Base-by-base conservation (phyloP, 78 protist genomes). In the Blattamonas nauphoetae region DNA sequence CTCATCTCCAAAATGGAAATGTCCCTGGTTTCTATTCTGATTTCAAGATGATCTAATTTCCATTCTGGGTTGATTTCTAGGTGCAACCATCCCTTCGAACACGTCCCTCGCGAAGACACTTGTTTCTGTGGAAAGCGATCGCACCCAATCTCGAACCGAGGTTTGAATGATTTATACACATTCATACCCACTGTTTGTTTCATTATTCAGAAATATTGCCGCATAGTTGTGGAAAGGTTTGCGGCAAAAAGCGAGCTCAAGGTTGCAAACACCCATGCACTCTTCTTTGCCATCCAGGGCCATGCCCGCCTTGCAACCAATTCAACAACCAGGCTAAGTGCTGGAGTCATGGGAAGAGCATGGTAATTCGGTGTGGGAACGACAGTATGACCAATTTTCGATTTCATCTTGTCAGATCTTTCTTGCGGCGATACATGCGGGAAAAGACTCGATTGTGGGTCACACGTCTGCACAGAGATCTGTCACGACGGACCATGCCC, bases 211-310 rank as follows among this genome's bases (percentile, higher is more conserved):
- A n/a, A n/a, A 21, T 55, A 29, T 21, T 55, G 11, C 71, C 71
- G 21, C 71, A 55, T 55, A 29, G 38, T 21, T 55, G 71, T 21
- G 71, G 71, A 29, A 21, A 21, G 38, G 21, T 21, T 11, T 55
- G 71, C 21, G 71, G 71, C 11, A 55, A 55, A 55, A 55, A 55
- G 21, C 11, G 71, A 21, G 21, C 11, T 29, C 38, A 21, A 11
- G 21, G 21, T 55, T 79, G 83, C 21, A 4, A 4, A 4, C 83
- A 79, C 41, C 83, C 6, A 33, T 79, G 83, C 41, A n/a, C 83
- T 21, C 4, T 79, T 4, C 33, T 32, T 32, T 79, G 83, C 83
- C 83, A 79, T 79, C 83, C 83, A 6, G 83, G 83, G 33, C 83
- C 83, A 4, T 79, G 83, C 83, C 83, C 83, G 33, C 83, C 83